Evolutionary conservation across 2,329 filamentous ascomycete genomes (phyloP), one percentile per base, ranked within the genome.

Genomic region (Pseudogymnoascus sp.): DNA sequence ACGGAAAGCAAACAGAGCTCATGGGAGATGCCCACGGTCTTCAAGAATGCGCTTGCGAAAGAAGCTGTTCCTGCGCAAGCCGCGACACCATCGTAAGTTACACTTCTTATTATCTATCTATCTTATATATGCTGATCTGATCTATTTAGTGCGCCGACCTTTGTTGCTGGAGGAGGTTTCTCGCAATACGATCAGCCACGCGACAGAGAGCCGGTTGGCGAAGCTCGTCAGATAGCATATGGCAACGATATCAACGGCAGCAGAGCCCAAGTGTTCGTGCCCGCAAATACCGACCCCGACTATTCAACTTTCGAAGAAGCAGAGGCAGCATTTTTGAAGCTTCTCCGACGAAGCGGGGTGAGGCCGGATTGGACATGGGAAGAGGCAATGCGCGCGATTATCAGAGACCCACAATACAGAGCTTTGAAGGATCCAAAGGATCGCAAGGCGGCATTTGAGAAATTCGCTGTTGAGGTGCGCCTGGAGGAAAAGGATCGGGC

Each of bases 321-420:
- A 11, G 93, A 98, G 75, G 89, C 89, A 60, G 93, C 93, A 2
- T 99, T 98, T 74, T 85, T 89, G 75, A 98, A 98, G 77, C 83
- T 97, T 64, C 83, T 99, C 54, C 90, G 89, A 69, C 89, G 92
- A 67, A 87, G 88, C 72, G 90, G 90, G 70, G 91, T 97, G 19
- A 90, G 96, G 74, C 86, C 92, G 4, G 92, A 97, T 72, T 98
- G 92, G 89, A 86, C 86, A 0, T 99, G 93, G 93, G 88, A 95
- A 70, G 90, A 96, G 75, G 86, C 92, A 1, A 87, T 99, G 79
- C 89, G 90, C 62, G 85, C 86, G 19, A 90, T 91, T 16, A 92
- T 96, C 69, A 93, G 90, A 72, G 95, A 99, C 69, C 87, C 92
- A 54, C 92, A 97, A 72, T 98, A 95, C 75, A 90, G 93, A 67